Conservation (phyloP, 1,284 basidiomycete species). For the Albatrellus sp. region DNA sequence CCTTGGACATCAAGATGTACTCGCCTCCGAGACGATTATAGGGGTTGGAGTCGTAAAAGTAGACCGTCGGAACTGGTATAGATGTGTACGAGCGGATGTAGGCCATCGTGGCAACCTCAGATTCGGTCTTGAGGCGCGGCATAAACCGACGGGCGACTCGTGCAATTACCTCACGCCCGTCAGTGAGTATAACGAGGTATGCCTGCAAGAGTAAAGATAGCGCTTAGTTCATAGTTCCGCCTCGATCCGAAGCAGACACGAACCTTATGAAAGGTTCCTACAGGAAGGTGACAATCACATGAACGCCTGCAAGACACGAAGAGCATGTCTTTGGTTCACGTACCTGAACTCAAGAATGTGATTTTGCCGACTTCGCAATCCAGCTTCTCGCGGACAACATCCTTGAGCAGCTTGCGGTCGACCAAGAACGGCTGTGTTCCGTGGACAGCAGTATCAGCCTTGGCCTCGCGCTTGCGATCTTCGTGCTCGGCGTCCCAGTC, state of each 20-base stretch:
- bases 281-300: neutral
- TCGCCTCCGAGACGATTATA: constrained; percentile 74
- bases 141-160: constrained; percentile 72
- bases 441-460: constrained; percentile 45
- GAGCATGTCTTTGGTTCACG: constrained; percentile 15
- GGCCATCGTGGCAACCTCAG: constrained; percentile 69
- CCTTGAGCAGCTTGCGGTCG: constrained; percentile 56
- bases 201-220: constrained; percentile 31
- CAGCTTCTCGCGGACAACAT: constrained; percentile 62
- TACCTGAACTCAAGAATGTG: constrained; percentile 61
- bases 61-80: constrained; percentile 62
- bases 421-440: constrained; percentile 55
- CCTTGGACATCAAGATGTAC: constrained; percentile 77
- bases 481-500: constrained; percentile 55
- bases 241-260: constrained; percentile 9
- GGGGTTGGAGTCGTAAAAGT: constrained; percentile 67
- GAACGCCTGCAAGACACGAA: constrained; percentile 24
- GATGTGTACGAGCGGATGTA: constrained; percentile 57
- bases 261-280: constrained; percentile 59
- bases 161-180: constrained; percentile 51
- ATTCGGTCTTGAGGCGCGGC: constrained; percentile 72
- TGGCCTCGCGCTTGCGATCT: constrained; percentile 48
- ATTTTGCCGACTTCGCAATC: constrained; percentile 53
- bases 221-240: too few species aligned
- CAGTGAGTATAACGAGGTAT: constrained; percentile 57